A percentile compares a stretch with the other conserved stretches of the same genome.
These are phyloP conservation scores for Talaromyces ruber DNA, from an alignment of 495 filamentous ascomycete genomes.

Conservation along the genomic window DNA sequence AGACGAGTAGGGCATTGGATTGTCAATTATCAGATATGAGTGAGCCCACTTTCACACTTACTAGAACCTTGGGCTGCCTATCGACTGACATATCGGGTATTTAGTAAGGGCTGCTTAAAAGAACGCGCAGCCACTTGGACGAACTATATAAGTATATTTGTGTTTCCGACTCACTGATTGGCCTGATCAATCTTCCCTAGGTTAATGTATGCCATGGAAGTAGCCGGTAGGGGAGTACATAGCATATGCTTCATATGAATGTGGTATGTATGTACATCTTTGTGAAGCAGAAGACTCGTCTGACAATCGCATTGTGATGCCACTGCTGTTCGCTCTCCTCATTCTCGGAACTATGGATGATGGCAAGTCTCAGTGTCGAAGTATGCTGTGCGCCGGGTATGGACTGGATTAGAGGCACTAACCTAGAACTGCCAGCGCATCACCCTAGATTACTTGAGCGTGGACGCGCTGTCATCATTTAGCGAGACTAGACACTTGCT, in stretches of 20 bases:
- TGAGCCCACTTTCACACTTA: neutral
- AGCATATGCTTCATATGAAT: neutral
- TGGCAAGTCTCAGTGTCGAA: neutral
- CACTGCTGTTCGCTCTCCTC: neutral
- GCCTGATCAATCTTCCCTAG: neutral
- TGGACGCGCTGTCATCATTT: neutral
- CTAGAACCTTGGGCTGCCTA: neutral
- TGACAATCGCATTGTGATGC: neutral
- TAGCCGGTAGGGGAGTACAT: neutral
- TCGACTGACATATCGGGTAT: neutral
- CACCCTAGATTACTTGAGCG: neutral
- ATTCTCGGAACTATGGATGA: neutral
- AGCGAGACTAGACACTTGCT: neutral
- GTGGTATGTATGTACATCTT: neutral
- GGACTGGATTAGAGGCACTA: neutral
- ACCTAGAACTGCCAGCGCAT: constrained; percentile 3
- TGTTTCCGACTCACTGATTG: neutral
- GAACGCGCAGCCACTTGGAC: neutral
- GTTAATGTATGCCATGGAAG: neutral
- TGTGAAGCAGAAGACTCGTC: neutral
- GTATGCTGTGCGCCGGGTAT: neutral
- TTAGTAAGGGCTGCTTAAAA: neutral
- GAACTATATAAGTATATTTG: neutral
- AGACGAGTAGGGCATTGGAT: neutral
- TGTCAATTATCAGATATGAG: neutral